These are phyloP conservation scores for Lentinula aciculospora DNA, from an alignment of 768 basidiomycete species.

Conservation along the genomic window DNA sequence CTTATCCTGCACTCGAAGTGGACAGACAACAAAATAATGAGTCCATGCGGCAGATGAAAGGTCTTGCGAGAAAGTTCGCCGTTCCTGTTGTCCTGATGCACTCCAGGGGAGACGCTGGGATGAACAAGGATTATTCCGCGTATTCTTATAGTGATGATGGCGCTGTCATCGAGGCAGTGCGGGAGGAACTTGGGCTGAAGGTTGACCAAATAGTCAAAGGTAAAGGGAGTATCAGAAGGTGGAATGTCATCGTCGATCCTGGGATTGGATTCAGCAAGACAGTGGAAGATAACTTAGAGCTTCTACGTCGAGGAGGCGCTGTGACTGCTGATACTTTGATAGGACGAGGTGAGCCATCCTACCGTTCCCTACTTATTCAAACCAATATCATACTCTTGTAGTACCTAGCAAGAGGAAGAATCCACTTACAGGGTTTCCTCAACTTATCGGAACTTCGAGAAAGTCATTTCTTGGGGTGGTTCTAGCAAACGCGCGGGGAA, in stretches of 20 bases:
- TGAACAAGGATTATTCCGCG: conserved; percentile 58
- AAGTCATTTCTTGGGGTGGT: conserved; percentile 81
- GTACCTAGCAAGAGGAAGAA: conserved; percentile 28
- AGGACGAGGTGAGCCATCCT: conserved; percentile 20
- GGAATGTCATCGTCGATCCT: conserved; percentile 89
- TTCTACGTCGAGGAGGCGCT: conserved; percentile 48
- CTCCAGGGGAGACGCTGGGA: conserved; percentile 77
- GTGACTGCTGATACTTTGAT: conserved; percentile 38
- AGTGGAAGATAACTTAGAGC: conserved; percentile 61
- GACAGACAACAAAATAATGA: conserved; percentile 20
- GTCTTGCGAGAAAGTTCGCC: conserved; percentile 52
- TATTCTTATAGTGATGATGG: conserved; percentile 37
- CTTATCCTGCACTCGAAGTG: conserved; percentile 18
- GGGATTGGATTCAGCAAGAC: conserved; percentile 95
- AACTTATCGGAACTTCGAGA: conserved; percentile 72
- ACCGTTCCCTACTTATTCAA: neutral
- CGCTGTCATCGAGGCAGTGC: conserved; percentile 61
- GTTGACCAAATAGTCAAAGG: conserved; percentile 62
- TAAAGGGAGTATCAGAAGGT: conserved; percentile 69
- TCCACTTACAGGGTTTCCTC: conserved; percentile 51
- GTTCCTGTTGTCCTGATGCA: conserved; percentile 94
- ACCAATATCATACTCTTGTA: neutral
- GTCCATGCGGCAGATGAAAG: conserved; percentile 56
- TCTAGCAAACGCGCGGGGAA: conserved; percentile 46
- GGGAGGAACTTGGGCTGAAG: conserved; percentile 64